Percentiles rank a stretch among this genome's conserved stretches.
phyloP scores from a whole-genome alignment of 2,329 filamentous ascomycete species.

The Trichoderma atroviride region DNA sequence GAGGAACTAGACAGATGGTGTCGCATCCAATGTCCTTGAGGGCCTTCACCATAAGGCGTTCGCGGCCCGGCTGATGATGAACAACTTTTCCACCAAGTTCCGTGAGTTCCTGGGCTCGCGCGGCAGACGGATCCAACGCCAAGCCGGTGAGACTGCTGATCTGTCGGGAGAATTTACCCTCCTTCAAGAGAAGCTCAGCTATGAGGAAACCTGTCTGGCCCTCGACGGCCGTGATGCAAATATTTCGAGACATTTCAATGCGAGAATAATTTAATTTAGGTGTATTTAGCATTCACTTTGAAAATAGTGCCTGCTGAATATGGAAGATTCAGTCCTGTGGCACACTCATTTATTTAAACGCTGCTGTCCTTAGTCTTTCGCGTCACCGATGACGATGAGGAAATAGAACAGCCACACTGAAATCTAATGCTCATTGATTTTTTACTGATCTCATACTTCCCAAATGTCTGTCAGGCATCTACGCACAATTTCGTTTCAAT shows the following conservation, averaged over 20 bases:
- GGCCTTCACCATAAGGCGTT: conserved; percentile 42
- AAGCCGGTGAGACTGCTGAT: conserved; percentile 47
- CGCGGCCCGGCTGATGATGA: conserved; percentile 45
- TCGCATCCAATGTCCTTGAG: conserved; percentile 49
- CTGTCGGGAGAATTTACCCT: conserved; percentile 46
- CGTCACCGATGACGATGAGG: too few relatives aligned
- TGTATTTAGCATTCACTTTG: too few relatives aligned
- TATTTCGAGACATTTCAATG: conserved; percentile 48
- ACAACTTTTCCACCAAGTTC: conserved; percentile 48
- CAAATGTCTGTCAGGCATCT: too few relatives aligned
- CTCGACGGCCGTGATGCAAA: conserved; percentile 53
- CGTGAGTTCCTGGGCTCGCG: conserved; percentile 45
- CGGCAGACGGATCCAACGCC: conserved; percentile 43
- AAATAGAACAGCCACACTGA: too few relatives aligned
- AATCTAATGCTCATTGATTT: too few relatives aligned
- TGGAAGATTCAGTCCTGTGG: too few relatives aligned
- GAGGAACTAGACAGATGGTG: conserved; percentile 53
- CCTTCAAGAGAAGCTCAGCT: conserved; percentile 51
- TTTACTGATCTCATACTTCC: too few relatives aligned
- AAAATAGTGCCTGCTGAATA: too few relatives aligned
- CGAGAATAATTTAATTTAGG: too few relatives aligned
- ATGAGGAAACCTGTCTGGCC: conserved; percentile 56
- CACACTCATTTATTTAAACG: too few relatives aligned
- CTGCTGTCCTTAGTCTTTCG: too few relatives aligned
- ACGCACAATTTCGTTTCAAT: too few relatives aligned